phyloP scores from a whole-genome alignment of 169 alveolate species.

The Theileria parva region DNA sequence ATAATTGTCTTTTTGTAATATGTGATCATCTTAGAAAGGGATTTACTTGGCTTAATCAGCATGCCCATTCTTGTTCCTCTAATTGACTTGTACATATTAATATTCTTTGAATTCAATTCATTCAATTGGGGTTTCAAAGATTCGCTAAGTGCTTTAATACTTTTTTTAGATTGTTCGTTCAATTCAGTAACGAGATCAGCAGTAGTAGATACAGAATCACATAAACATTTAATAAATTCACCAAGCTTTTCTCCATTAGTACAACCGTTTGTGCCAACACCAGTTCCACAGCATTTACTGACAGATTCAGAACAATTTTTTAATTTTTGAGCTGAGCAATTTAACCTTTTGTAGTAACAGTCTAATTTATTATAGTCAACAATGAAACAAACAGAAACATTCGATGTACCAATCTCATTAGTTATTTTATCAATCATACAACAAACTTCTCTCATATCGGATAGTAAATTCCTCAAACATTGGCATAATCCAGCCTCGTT shows the following conservation, averaged over 20 bases:
- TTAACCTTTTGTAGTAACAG: background rate
- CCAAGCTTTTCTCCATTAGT: background rate
- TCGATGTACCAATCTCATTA: background rate
- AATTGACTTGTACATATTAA: background rate
- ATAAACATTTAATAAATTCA: background rate
- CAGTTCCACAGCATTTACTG: background rate
- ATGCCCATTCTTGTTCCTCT: constrained; percentile 15
- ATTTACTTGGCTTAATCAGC: constrained; percentile 13
- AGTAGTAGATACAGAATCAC: background rate
- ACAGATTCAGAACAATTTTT: background rate
- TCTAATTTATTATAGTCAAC: background rate
- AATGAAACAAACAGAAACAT: background rate
- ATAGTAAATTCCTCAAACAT: background rate
- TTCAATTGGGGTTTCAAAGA: background rate
- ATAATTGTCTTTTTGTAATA: constrained; percentile 11
- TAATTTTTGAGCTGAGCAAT: background rate
- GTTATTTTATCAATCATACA: background rate
- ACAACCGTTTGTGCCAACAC: background rate
- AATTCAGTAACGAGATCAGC: background rate
- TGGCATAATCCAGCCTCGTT: constrained; percentile 1
- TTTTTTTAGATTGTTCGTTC: background rate
- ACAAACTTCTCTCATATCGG: background rate
- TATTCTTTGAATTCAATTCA: background rate
- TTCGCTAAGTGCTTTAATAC: background rate
- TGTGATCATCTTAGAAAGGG: constrained; percentile 9